Evolutionary conservation across 306 rosid species (phyloP), one percentile per base, ranked within the genome.

Genomic region (Sicyos baderoa): DNA sequence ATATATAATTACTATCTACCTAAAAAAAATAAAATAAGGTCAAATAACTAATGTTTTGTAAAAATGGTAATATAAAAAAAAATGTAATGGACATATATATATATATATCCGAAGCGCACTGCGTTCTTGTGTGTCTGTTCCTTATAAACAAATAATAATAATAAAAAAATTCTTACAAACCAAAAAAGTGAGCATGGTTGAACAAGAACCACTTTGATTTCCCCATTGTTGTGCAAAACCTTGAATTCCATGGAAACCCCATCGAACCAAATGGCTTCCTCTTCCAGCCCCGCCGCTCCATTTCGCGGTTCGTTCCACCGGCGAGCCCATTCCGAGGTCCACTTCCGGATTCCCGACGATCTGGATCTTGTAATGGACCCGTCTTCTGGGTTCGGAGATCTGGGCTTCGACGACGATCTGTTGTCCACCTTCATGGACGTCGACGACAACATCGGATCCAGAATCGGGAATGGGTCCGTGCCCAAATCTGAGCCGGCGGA

Each of bases 311-410:
- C 81, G 8, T 44, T 23, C 74, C 99, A 94, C 88, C 96, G 99
- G 14, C 89, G 99, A 22, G 72, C 97, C 35, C 99, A 86, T 66
- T 94, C 99, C 74, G 99, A 94, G 85, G 89, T 88, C 9, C 88
- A 90, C 68, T 86, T 84, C 88, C 95, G 97, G 58, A 67, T 94
- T 63, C 90, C 89, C 32, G 86, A 86, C 50, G 90, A 94, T 44
- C 83, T 94, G 76, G 92, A 94, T 88, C 90, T 90, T 65, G 88
- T 81, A 9, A 50, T 80, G 25, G 91, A 82, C 77, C 84, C 86
- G 6, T 85, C 89, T n/a, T 74, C 66, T 45, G 76, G 82, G 66
- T 85, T 88, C 58, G 87, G 83, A 74, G 92, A 84, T 83, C 84
- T 88, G 5, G 62, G 77, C 19, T 85, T 89, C 12, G 94, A 87